A percentile compares a stretch with the other conserved stretches of the same genome.
phyloP scores from a whole-genome alignment of 2,329 filamentous ascomycete species.

The Harringtonia lauricola region DNA sequence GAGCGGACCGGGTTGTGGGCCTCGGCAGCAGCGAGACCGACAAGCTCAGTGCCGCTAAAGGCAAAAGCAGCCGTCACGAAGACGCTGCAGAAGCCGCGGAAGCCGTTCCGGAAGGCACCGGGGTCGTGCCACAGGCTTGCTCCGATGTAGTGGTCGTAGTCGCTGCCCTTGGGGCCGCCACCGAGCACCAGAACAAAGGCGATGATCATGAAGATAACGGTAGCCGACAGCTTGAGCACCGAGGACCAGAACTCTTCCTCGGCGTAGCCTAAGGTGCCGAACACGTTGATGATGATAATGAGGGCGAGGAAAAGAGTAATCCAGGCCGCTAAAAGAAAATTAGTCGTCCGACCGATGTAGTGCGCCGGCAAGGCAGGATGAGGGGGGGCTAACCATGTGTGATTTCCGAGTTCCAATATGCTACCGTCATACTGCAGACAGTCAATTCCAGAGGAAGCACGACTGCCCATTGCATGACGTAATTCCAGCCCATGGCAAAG shows the following conservation, averaged over 20 bases:
- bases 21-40: conserved; percentile 66
- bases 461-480: conserved; percentile 36
- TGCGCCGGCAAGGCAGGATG: too few species aligned
- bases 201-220: conserved; percentile 53
- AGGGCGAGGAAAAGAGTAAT: conserved; percentile 35
- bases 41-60: conserved; percentile 62
- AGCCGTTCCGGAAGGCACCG: conserved; percentile 57
- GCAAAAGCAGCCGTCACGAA: conserved; percentile 66
- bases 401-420: conserved; percentile 35
- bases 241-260: conserved; percentile 51
- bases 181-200: conserved; percentile 47
- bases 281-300: conserved; percentile 43
- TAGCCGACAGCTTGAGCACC: conserved; percentile 45
- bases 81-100: conserved; percentile 61
- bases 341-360: background rate
- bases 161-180: conserved; percentile 41
- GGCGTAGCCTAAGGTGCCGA: conserved; percentile 43
- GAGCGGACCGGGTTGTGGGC: conserved; percentile 58
- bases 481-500: conserved; percentile 41
- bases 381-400: conserved; percentile 27
- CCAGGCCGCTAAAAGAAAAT: conserved; percentile 21
- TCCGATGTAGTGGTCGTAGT: conserved; percentile 35
- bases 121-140: conserved; percentile 38
- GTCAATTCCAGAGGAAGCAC: conserved; percentile 37
- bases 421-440: conserved; percentile 34